phyloP scores from a whole-genome alignment of 768 basidiomycete species.

The Phaffia tasmanica region DNA sequence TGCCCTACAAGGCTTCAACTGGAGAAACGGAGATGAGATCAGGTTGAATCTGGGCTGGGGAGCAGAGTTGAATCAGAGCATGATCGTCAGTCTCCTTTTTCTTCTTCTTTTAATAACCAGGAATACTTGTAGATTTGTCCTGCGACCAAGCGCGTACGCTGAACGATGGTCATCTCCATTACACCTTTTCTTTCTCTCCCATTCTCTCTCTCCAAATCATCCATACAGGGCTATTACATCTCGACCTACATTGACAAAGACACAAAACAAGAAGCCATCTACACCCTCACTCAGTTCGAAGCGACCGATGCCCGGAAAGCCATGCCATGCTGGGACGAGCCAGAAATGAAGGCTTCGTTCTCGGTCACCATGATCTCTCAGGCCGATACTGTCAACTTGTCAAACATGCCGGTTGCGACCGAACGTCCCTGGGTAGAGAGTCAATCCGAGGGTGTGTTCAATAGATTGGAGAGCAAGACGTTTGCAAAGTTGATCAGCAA shows the following conservation, averaged over 20 bases:
- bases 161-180: too few species aligned
- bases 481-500: too few species aligned
- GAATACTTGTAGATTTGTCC: too few species aligned
- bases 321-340: conserved; percentile 36
- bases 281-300: conserved; percentile 8
- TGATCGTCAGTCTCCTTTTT: conserved; percentile 49
- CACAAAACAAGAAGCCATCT: conserved; percentile 43
- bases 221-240: conserved; percentile 49
- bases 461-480: too few species aligned
- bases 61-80: conserved; percentile 53
- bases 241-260: conserved; percentile 29
- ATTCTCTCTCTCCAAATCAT: neutral
- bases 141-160: too few species aligned
- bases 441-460: too few species aligned
- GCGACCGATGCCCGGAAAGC: conserved; percentile 23
- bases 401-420: conserved; percentile 73
- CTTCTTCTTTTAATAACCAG: too few species aligned
- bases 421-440: conserved; percentile 29
- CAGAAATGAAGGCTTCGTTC: conserved; percentile 68
- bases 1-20: conserved; percentile 49
- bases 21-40: conserved; percentile 43
- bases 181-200: too few species aligned
- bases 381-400: conserved; percentile 59
- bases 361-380: conserved; percentile 67
- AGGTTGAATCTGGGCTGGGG: conserved; percentile 51